Evolutionary conservation across 2,329 filamentous ascomycete genomes (phyloP), one percentile per base, ranked within the genome.

Genomic region (Curvularia hawaiiensis): DNA sequence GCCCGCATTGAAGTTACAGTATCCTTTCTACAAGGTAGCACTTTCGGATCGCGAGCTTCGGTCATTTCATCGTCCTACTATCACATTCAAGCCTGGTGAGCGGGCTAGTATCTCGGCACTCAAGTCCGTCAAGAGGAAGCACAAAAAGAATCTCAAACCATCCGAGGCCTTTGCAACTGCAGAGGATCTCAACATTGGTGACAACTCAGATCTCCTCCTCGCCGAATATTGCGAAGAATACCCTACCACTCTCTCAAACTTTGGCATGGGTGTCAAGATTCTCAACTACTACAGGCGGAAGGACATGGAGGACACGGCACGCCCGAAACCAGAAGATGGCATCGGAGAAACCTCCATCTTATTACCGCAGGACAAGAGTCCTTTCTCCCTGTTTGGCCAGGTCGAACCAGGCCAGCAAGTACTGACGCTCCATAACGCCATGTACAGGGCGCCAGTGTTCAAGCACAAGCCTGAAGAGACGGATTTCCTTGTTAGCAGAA

Each of bases 141-240:
- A 90, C 58, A 86, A 91, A 75, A 94, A 91, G 76, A 90, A 90
- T 59, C 90, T 92, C 68, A 85, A 89, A 63, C 86, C 89, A 1
- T 88, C 90, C 53, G 88, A 93, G 49, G 83, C 96, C 0, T 99
- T 93, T 77, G 84, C 85, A 28, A 86, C 85, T 22, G 91, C 92
- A 1, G 91, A 90, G 71, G 90, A 97, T 67, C 82, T 99, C 18
- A 92, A 90, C 26, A 81, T 97, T 66, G 90, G 87, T 61, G 95
- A 99, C 76, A 97, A 97, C 72, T 92, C 94, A 0, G 90, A 88
- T 41, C 88, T 92, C 20, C 84, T 97, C 5, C 84, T 99, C 14
- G 89, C 98, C 33, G 95, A 99, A 77, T 99, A 99, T 75, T 96
- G 92, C 9, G 95, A 99, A 77, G 92, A 97, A 70, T 89, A 92